Conservation (phyloP, 2,329 filamentous ascomycete genomes). For the Beauveria caledonica region DNA sequence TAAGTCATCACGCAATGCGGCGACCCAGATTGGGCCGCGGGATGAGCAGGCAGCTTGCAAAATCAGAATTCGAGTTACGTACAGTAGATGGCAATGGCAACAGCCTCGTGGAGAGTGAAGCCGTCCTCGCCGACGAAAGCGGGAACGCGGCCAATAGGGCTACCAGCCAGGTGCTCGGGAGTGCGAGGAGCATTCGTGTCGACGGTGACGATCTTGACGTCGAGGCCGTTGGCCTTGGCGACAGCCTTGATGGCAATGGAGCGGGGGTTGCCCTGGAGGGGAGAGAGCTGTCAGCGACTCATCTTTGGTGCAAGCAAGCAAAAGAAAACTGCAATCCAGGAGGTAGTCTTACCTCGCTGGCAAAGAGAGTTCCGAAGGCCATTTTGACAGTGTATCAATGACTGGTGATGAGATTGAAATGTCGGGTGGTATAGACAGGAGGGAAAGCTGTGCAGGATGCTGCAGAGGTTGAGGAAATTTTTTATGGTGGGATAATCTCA, state of each 20-base stretch:
- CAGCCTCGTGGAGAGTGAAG: slow-evolving; percentile 78
- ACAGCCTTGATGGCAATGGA: slow-evolving; percentile 82
- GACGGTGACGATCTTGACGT: slow-evolving; percentile 75
- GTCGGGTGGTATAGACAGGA: slow-evolving; percentile 19
- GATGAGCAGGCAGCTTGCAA: slow-evolving; percentile 21
- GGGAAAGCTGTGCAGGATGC: slow-evolving; percentile 17
- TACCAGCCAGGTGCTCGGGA: slow-evolving; percentile 75
- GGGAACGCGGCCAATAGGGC: slow-evolving; percentile 84
- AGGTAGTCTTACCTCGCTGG: slow-evolving; percentile 55
- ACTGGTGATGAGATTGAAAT: slow-evolving; percentile 19
- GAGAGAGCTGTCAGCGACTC: slow-evolving; percentile 26
- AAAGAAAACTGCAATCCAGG: neutral
- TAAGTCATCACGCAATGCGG: slow-evolving; percentile 55
- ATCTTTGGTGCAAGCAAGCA: slow-evolving; percentile 15
- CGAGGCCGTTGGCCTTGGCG: slow-evolving; percentile 94
- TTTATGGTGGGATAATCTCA: slow-evolving; percentile 23
- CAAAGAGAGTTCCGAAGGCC: slow-evolving; percentile 98
- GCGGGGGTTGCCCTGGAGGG: slow-evolving; percentile 73
- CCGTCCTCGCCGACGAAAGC: slow-evolving; percentile 90
- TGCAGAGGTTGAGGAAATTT: slow-evolving; percentile 22
- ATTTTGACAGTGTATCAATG: slow-evolving; percentile 50
- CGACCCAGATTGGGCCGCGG: slow-evolving; percentile 5
- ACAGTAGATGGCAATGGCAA: slow-evolving; percentile 97
- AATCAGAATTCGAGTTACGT: slow-evolving; percentile 40
- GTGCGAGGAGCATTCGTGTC: slow-evolving; percentile 52